A percentile compares a stretch with the other conserved stretches of the same genome.
These are phyloP conservation scores for Penicillium olsonii DNA, from an alignment of 2,329 filamentous ascomycete genomes.

Conservation along the genomic window DNA sequence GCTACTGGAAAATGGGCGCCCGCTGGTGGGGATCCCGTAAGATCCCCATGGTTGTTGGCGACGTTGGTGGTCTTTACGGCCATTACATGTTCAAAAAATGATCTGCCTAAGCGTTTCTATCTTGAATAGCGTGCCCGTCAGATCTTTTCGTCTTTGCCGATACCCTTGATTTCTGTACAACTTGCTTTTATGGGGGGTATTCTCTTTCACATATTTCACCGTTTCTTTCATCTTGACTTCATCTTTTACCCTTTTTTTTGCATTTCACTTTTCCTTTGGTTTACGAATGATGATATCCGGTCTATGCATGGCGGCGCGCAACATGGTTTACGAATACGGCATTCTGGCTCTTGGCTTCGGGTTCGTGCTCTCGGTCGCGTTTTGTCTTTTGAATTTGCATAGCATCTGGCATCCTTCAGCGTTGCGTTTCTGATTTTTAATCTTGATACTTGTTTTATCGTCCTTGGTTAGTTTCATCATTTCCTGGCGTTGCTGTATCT, in stretches of 20 bases:
- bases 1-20: slow-evolving; percentile 81
- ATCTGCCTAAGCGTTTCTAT: slow-evolving; percentile 17
- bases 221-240: no score
- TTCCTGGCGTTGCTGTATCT: slow-evolving; percentile 12
- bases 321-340: slow-evolving; percentile 30
- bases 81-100: slow-evolving; percentile 61
- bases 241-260: slow-evolving; percentile 9
- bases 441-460: neutral
- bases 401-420: slow-evolving; percentile 29
- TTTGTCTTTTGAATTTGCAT: slow-evolving; percentile 25
- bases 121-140: slow-evolving; percentile 18
- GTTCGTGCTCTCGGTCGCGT: slow-evolving; percentile 29
- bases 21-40: slow-evolving; percentile 83
- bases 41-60: slow-evolving; percentile 56
- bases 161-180: slow-evolving; percentile 23
- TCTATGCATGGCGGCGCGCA: slow-evolving; percentile 32
- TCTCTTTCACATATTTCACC: slow-evolving; percentile 1
- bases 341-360: slow-evolving; percentile 28
- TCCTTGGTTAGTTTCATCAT: neutral
- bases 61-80: slow-evolving; percentile 61
- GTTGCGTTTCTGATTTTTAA: slow-evolving; percentile 10
- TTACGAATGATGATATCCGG: slow-evolving; percentile 30
- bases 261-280: slow-evolving; percentile 16
- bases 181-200: slow-evolving; percentile 16
- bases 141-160: slow-evolving; percentile 12